Evolutionary conservation across 495 filamentous ascomycete genomes (phyloP), one percentile per base, ranked within the genome.

Genomic region (Pyronema omphalodes): DNA sequence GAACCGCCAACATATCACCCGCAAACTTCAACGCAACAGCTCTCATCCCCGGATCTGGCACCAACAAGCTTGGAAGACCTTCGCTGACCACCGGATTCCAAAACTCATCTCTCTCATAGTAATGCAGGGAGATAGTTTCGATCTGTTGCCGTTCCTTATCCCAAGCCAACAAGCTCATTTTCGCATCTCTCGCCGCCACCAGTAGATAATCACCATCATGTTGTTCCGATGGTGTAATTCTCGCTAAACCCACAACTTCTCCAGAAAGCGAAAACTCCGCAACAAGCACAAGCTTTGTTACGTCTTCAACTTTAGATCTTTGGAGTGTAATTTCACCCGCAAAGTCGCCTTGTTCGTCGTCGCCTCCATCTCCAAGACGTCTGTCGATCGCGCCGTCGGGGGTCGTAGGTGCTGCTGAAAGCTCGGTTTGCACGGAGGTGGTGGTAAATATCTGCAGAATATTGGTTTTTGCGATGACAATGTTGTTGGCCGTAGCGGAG

Each of bases 11-110:
- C 68, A 88, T 89, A 52, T 84, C 78, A 57, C 75, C 66, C 12
- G 88, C 87, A 69, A 99, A 99, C 63, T 88, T 93, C 68, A 94
- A 77, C 12, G 84, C 82, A 44, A 91, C 91, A 67, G 93, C 96
- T 65, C 88, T 76, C 66, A 84, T 94, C 57, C 83, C 82, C 18
- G 91, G 89, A 65, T 99, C 91, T 51, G 86, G 86, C 11, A 80
- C 82, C 58, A 99, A 73, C 54, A 84, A 82, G 62, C 82, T 93
- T 60, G 76, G 74, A 79, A 76, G 35, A 76, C 75, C 83, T 80
- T 96, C 15, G 81, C 88, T 60, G 74, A 82, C 34, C 76, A 76
- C 56, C 87, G 71, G 60, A 7, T 55, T 55, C 54, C 52, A 55
- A 17, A 66, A 65, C 51, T 94, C 88, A 62, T 95, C 88, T 65